Percentiles rank a stretch among this genome's conserved stretches.
phyloP scores from a whole-genome alignment of 176 grass and related monocot species.

The Puya raimondii region DNA sequence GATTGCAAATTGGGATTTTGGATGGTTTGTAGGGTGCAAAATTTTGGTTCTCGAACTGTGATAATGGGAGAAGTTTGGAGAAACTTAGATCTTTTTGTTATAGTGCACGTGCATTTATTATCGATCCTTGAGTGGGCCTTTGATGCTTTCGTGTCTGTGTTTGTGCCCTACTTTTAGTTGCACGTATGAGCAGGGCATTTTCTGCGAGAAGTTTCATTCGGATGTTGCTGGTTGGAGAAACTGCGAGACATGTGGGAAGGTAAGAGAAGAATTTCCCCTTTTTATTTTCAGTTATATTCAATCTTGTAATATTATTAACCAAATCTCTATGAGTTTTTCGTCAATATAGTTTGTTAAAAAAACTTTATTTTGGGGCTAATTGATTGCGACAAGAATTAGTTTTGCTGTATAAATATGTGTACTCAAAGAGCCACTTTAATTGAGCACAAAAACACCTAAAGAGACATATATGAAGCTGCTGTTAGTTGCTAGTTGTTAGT shows the following conservation, averaged over 20 bases:
- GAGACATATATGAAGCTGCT: background rate
- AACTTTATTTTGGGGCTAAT: too few species aligned
- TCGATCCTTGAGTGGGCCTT: background rate
- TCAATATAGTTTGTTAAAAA: background rate
- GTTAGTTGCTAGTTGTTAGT: background rate
- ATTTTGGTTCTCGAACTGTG: background rate
- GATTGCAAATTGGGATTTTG: background rate
- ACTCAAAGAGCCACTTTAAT: too few species aligned
- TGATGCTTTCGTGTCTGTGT: constrained; percentile 20
- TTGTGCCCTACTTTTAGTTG: constrained; percentile 27
- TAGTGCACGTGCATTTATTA: too few species aligned
- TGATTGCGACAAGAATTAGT: too few species aligned
- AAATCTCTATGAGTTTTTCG: background rate
- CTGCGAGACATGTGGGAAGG: constrained; percentile 89
- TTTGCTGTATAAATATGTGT: too few species aligned
- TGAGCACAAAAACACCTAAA: too few species aligned
- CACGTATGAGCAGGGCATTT: constrained; percentile 78
- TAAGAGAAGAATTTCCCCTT: constrained; percentile 16
- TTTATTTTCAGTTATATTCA: background rate
- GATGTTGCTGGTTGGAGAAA: constrained; percentile 89
- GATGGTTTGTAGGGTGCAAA: background rate
- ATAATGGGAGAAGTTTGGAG: background rate
- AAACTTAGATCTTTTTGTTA: too few species aligned
- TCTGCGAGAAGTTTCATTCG: constrained; percentile 87
- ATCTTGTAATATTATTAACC: background rate